Evolutionary conservation across 2,329 filamentous ascomycete species (phyloP).

Genomic region (Fonsecaea erecta): DNA sequence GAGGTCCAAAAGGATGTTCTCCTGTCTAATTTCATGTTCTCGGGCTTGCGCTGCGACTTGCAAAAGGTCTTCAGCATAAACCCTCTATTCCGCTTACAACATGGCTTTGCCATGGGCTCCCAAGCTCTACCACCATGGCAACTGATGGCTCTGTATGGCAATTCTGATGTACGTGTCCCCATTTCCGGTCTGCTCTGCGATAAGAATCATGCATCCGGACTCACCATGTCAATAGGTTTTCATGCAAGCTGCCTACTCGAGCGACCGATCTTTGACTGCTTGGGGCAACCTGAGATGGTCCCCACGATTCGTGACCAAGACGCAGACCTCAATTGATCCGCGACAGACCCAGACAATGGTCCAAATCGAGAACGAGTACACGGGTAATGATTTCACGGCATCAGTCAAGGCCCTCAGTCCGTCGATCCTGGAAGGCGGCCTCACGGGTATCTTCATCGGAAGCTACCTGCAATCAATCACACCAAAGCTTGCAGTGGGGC

Average conservation of each 20-base stretch:
- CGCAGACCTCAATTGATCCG: constrained; percentile 81
- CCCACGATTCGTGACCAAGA: constrained; percentile 79
- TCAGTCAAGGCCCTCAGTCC: constrained; percentile 94
- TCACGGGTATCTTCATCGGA: constrained; percentile 94
- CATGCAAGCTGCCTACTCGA: constrained; percentile 93
- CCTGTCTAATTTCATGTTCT: constrained; percentile 95
- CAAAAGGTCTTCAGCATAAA: constrained; percentile 95
- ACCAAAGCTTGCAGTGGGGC: constrained; percentile 79
- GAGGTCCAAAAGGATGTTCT: constrained; percentile 97
- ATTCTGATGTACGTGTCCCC: constrained; percentile 72
- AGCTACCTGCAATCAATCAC: constrained; percentile 95
- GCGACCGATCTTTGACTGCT: constrained; percentile 82
- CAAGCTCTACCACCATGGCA: constrained; percentile 92
- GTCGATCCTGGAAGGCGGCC: constrained; percentile 85
- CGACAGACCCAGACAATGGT: constrained; percentile 81
- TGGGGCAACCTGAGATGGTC: constrained; percentile 94
- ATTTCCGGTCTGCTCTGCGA: not conserved
- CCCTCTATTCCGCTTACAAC: constrained; percentile 95
- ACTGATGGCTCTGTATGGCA: constrained; percentile 92
- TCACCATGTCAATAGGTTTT: constrained; percentile 68
- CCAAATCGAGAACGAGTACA: constrained; percentile 95
- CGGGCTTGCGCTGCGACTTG: constrained; percentile 90
- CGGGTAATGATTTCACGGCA: constrained; percentile 88
- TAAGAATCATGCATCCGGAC: not conserved
- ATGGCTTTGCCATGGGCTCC: constrained; percentile 90